Evolutionary conservation across 208 protist species (phyloP).

Genomic region (Acanthamoeba rhysodes): DNA sequence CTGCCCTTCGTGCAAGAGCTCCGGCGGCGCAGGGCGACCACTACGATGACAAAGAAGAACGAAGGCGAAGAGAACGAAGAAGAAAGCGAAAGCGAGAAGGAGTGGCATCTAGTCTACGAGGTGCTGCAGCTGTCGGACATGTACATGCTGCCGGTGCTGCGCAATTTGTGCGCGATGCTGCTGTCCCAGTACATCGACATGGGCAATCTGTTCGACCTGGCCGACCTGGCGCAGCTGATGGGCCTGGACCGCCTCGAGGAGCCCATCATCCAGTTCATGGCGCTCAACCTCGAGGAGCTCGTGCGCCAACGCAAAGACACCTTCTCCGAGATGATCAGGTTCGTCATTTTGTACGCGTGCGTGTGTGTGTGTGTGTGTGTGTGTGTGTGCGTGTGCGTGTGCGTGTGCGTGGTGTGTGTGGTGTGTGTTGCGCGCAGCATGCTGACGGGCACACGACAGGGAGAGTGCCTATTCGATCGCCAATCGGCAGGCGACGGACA

Average conservation of each 20-base stretch:
- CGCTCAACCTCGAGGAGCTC: slow-evolving; percentile 22
- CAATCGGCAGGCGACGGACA: slow-evolving; percentile 42
- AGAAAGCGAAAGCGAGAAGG: background rate
- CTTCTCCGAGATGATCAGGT: slow-evolving; percentile 11
- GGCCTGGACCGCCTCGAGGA: slow-evolving; percentile 1
- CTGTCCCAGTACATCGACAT: background rate
- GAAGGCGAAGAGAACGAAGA: background rate
- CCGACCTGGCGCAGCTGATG: background rate
- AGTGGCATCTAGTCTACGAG: slow-evolving; percentile 1
- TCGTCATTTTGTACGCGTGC: background rate
- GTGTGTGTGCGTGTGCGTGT: background rate
- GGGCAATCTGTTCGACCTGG: slow-evolving; percentile 31
- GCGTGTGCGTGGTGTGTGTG: no score
- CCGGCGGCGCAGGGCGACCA: background rate
- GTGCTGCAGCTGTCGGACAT: slow-evolving; percentile 12
- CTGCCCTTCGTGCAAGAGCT: slow-evolving; percentile 33
- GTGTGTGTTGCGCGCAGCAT: no score
- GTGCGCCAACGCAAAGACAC: background rate
- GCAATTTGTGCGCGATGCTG: background rate
- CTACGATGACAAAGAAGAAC: no score
- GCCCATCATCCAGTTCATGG: background rate
- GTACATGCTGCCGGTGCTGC: slow-evolving; percentile 25
- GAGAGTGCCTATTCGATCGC: slow-evolving; percentile 45
- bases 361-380: background rate
- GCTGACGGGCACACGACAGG: background rate